Percentiles rank a stretch among this genome's conserved stretches.
Conservation (phyloP, 2,329 filamentous ascomycete species). For the Scedosporium apiospermum region DNA sequence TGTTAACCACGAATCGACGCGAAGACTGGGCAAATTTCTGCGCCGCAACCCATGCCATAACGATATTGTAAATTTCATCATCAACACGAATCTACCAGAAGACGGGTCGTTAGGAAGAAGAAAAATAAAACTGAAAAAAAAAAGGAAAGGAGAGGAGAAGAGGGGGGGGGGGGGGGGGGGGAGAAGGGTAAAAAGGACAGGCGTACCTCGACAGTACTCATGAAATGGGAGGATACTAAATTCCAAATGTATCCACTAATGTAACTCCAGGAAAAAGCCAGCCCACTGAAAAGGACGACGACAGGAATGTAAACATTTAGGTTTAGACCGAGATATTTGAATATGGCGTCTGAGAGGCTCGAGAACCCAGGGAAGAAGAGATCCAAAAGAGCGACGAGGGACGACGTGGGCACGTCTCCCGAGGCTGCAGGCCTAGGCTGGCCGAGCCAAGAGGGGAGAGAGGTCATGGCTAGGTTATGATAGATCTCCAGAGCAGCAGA, state of each 20-base stretch:
- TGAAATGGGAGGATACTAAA: slow-evolving; percentile 43
- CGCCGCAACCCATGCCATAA: slow-evolving; percentile 59
- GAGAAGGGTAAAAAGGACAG: background rate
- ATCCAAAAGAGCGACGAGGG: slow-evolving; percentile 37
- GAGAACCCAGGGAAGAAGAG: slow-evolving; percentile 58
- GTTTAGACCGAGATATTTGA: slow-evolving; percentile 51
- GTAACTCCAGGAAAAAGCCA: slow-evolving; percentile 44
- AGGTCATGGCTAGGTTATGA: background rate
- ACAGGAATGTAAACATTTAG: slow-evolving; percentile 53
- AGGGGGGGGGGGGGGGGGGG: too few relatives aligned
- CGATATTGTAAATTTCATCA: slow-evolving; percentile 63
- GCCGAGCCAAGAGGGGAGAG: background rate
- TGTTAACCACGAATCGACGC: slow-evolving; percentile 56
- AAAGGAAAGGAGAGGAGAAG: too few relatives aligned
- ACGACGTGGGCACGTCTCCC: background rate
- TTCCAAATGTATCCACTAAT: slow-evolving; percentile 36
- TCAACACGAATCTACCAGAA: slow-evolving; percentile 45
- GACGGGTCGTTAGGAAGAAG: background rate
- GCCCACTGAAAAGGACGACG: slow-evolving; percentile 37
- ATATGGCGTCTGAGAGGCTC: slow-evolving; percentile 40
- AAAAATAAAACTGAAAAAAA: too few relatives aligned
- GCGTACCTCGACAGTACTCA: slow-evolving; percentile 48
- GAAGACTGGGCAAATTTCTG: slow-evolving; percentile 52
- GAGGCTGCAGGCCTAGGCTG: background rate
- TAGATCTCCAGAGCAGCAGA: background rate